Conservation (phyloP, 75 land plant genomes). For the Sequoia sempervirens region DNA sequence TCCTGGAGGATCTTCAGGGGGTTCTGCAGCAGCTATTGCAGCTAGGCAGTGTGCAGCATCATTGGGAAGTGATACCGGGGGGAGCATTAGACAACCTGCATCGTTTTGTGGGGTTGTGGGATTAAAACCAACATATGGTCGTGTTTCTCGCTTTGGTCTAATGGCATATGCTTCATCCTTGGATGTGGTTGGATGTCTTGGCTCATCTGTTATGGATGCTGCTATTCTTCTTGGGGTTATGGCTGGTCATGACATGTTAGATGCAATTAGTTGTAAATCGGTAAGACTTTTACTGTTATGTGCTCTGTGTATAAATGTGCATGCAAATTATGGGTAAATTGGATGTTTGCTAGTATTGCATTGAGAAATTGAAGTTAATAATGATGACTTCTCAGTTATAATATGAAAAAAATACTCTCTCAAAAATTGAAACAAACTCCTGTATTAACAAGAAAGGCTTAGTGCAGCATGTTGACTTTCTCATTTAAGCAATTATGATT, state of each 20-base stretch:
- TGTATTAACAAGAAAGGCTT: neutral
- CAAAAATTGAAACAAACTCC: neutral
- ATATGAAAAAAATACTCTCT: neutral
- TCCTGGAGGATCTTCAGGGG: conserved; percentile 98
- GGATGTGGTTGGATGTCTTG: conserved; percentile 91
- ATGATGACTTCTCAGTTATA: neutral
- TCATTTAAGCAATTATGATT: neutral
- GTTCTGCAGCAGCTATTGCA: conserved; percentile 93
- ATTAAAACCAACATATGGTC: conserved; percentile 92
- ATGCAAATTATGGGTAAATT: neutral
- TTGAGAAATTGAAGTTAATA: neutral
- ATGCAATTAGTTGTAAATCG: conserved; percentile 75
- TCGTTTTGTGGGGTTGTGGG: conserved; percentile 98
- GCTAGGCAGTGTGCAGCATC: conserved; percentile 87
- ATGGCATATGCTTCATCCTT: conserved; percentile 98
- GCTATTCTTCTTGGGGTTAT: conserved; percentile 77
- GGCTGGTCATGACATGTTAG: conserved; percentile 77
- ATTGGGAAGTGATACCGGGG: conserved; percentile 96
- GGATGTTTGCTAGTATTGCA: neutral
- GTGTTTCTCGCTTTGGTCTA: conserved; percentile 87
- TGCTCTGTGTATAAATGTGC: neutral
- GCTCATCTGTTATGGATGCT: conserved; percentile 75
- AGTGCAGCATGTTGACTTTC: neutral
- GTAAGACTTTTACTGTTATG: conserved; percentile 26
- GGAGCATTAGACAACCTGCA: conserved; percentile 97